Evolutionary conservation across 192 early-diverging fungal genomes (phyloP), one percentile per base, ranked within the genome.

Genomic region (Coemansia guatemalensis): DNA sequence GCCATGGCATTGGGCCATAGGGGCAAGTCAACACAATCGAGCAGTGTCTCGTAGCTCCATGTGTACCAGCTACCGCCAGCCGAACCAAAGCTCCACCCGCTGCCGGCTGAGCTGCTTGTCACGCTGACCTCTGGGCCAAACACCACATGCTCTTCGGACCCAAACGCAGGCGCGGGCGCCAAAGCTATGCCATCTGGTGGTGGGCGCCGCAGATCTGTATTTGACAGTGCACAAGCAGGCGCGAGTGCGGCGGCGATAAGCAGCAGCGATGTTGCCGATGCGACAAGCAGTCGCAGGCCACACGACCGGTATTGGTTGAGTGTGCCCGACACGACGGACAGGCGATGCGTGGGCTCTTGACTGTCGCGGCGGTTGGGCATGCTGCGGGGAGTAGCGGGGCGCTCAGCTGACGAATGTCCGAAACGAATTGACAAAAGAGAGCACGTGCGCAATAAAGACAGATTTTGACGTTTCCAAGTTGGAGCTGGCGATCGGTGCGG

Each of bases 31-130:
- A 71, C 44, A 32, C 55, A 30, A 53, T 81, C 78, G 48, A 74
- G 41, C 2, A 71, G 25, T 1, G 72, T 35, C 27, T 55, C 32
- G 66, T 74, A 58, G 54, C 44, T 71, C 78, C 78, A 81, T 0
- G 69, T 51, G 25, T 81, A 73, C 78, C 78, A 81, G 50, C 65
- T 72, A 24, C 49, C 68, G 25, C 72, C 72, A 4, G 51, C 39
- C 3, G 73, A 60, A 5, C 56, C 59, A 18, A 81, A 63, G 22
- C 24, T 61, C 78, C 78, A 81, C 0, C 62, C 71, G 9, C 25
- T 27, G 53, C 29, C 53, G 1, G 32, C 9, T 8, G 12, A 39
- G 44, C 62, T 48, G 55, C 69, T 64, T 20, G 67, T 69, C 53
- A 57, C 26, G 35, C 60, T 58, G 50, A 69, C 68, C 4, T 71